These are phyloP conservation scores for Fusarium papillatum DNA, from an alignment of 2,329 filamentous ascomycete species.

Conservation along the genomic window DNA sequence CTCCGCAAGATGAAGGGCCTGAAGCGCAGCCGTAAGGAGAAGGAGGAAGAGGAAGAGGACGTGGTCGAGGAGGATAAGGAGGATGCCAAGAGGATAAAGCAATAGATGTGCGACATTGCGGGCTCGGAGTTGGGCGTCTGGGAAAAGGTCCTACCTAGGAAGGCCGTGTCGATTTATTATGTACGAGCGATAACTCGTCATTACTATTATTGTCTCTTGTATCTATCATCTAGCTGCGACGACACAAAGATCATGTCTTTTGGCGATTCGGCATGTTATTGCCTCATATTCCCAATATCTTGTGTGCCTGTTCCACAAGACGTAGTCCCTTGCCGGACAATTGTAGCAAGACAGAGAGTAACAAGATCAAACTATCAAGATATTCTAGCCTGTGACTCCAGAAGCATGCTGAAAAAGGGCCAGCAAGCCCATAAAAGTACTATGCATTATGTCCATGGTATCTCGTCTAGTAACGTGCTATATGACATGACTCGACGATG, in stretches of 20 bases:
- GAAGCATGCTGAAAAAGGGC: neutral
- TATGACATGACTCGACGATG: neutral
- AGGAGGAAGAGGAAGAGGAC: slow-evolving; percentile 64
- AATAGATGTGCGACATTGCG: slow-evolving; percentile 42
- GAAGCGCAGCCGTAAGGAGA: slow-evolving; percentile 78
- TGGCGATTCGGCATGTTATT: neutral
- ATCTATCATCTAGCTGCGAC: neutral
- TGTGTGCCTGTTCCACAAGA: neutral
- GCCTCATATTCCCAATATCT: neutral
- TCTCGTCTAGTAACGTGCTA: neutral
- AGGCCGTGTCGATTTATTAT: slow-evolving; percentile 46
- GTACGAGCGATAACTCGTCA: slow-evolving; percentile 20
- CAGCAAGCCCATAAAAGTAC: slow-evolving; percentile 3
- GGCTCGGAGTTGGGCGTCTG: slow-evolving; percentile 49
- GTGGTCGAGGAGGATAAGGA: slow-evolving; percentile 56
- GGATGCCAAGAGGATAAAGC: slow-evolving; percentile 54
- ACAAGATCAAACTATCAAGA: neutral
- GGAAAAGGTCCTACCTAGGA: slow-evolving; percentile 44
- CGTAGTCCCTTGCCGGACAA: neutral
- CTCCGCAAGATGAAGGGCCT: slow-evolving; percentile 99
- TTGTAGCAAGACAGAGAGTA: neutral
- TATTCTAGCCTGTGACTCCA: neutral
- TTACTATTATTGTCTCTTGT: neutral
- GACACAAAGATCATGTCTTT: neutral
- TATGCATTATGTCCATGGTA: slow-evolving; percentile 5